Evolutionary conservation across 495 filamentous ascomycete genomes (phyloP).

Genomic region (Cercophora sp.): DNA sequence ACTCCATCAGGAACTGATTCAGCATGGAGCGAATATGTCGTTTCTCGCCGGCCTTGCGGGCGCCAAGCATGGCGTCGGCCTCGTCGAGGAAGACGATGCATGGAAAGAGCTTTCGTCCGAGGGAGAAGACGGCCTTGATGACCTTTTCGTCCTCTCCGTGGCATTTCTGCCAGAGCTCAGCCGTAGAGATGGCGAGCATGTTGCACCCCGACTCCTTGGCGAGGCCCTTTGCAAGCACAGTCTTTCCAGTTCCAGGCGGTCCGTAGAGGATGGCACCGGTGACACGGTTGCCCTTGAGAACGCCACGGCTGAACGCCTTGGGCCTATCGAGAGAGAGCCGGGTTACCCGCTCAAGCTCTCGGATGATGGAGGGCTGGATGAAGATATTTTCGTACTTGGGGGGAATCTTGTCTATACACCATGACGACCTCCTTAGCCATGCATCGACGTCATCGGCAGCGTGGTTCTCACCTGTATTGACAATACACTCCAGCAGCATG

Average conservation of each 20-base stretch:
- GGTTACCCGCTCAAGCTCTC: neutral
- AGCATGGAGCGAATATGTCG: conserved; percentile 13
- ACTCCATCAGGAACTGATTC: conserved; percentile 22
- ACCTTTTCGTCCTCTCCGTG: conserved; percentile 22
- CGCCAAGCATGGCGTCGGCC: conserved; percentile 22
- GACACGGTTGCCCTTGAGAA: conserved; percentile 7
- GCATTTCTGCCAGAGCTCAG: conserved; percentile 8
- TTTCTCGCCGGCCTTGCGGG: conserved; percentile 5
- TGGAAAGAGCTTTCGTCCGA: conserved; percentile 19
- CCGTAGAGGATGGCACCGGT: conserved; percentile 95
- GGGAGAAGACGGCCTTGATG: conserved; percentile 21
- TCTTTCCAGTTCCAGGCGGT: conserved; percentile 91
- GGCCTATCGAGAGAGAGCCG: neutral
- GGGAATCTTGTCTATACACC: neutral
- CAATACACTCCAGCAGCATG: conserved; percentile 3
- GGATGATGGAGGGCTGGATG: neutral
- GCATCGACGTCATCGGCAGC: neutral
- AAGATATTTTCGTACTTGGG: conserved; percentile 4
- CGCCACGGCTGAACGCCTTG: neutral
- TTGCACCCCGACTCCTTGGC: conserved; percentile 11
- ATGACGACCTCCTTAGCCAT: neutral
- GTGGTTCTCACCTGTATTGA: conserved; percentile 1
- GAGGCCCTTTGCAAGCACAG: conserved; percentile 31
- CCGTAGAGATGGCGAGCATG: conserved; percentile 14
- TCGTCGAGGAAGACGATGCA: conserved; percentile 30